Percentiles rank a stretch among this genome's conserved stretches.
Conservation (phyloP, 176 grass and related monocot species). For the Rhynchospora breviuscula region DNA sequence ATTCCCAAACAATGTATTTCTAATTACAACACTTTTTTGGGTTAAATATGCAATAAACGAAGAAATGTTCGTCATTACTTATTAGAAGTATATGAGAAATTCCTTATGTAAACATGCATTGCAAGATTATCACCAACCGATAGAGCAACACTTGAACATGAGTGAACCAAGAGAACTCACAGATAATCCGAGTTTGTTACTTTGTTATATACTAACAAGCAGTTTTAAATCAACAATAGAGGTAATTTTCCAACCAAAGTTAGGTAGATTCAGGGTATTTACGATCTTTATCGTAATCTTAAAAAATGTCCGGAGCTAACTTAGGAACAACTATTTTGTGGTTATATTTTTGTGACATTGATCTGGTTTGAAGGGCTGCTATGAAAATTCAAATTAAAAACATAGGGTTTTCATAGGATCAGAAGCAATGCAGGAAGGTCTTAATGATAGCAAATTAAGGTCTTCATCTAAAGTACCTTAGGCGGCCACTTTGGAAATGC, state of each 20-base stretch:
- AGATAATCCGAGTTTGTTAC: neutral
- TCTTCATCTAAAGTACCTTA: constrained; percentile 40
- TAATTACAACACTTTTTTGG: constrained; percentile 6
- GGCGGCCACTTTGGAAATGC: constrained; percentile 79
- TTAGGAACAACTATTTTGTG: neutral
- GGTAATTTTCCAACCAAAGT: neutral
- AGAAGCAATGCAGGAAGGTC: neutral
- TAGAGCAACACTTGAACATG: neutral
- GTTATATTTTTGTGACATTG: neutral
- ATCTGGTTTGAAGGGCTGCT: neutral
- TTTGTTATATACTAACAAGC: neutral
- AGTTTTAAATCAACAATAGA: neutral
- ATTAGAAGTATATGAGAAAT: neutral
- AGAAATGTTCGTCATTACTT: neutral
- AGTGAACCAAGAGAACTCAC: neutral
- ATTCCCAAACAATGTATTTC: neutral
- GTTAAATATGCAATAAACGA: neutral
- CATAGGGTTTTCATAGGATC: neutral
- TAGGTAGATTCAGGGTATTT: neutral
- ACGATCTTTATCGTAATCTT: neutral
- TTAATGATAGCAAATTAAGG: constrained; percentile 15
- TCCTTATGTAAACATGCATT: neutral
- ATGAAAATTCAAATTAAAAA: neutral
- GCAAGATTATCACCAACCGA: neutral
- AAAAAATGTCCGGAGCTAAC: neutral